Evolutionary conservation across 208 protist genomes (phyloP), one percentile per base, ranked within the genome.

Genomic region (Trypanosoma brucei): DNA sequence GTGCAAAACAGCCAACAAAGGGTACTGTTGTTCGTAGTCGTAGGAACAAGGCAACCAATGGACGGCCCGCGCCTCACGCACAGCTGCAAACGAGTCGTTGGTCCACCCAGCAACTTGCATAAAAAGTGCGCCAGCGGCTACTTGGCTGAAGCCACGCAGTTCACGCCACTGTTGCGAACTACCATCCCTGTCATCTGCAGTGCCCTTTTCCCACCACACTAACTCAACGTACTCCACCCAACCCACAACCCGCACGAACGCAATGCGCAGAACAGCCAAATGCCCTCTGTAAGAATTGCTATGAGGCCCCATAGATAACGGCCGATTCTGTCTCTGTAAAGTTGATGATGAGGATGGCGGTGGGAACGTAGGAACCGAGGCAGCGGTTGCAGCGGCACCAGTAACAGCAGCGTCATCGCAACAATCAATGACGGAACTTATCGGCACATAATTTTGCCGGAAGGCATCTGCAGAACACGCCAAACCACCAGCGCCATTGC

Each of bases 1-100:
- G 55, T 83, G 68, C 13, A 83, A 54, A 56, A 79, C 35, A 34
- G 76, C 72, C 31, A 83, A 67, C 36, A 83, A 59, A n/a, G 81
- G 81, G 36, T 59, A 75, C 37, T 22, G 9, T 55, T 68, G 45
- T 31, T 56, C 54, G 13, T 64, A 60, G 60, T 78, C 77, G 3
- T 58, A 39, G 9, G 69, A 71, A 39, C 36, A 63, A 1, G 70
- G 55, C 58, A 87, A 67, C 81, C 81, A 87, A 6, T 51, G 55
- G 4, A 87, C 22, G 0, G 67, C 52, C 5, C 81, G 65, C 38
- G 79, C 59, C 22, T 69, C 65, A 38, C 64, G 52, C 50, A 11
- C 5, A 46, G 30, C 8, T 14, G n/a, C 52, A 35, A 6, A 6
- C 6, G 42, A 46, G 11, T 14, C 42, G 8, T 34, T 45, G 13